A percentile compares a stretch with the other conserved stretches of the same genome.
phyloP scores from a whole-genome alignment of 306 rosid species.

The Clitoria ternatea region DNA sequence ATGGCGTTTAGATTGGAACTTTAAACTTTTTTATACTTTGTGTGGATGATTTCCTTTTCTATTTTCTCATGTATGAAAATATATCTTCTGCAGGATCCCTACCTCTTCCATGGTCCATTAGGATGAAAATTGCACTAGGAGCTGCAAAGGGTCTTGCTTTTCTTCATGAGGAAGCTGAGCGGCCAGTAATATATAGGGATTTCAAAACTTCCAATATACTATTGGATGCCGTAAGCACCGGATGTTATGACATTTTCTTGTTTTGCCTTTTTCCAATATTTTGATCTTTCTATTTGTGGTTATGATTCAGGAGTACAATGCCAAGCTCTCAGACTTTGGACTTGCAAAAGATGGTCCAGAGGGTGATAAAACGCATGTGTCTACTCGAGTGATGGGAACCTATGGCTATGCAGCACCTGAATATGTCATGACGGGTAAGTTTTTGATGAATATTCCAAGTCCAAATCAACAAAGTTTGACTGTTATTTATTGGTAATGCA shows the following conservation, averaged over 20 bases:
- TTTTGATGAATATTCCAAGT: not conserved
- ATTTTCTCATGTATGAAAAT: constrained; percentile 6
- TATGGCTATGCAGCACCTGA: constrained; percentile 95
- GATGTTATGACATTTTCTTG: not conserved
- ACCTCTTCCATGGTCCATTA: constrained; percentile 91
- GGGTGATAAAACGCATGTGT: constrained; percentile 89
- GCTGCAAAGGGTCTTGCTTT: constrained; percentile 91
- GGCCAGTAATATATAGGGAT: constrained; percentile 84
- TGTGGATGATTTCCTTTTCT: constrained; percentile 9
- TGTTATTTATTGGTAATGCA: not conserved
- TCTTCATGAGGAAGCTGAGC: constrained; percentile 86
- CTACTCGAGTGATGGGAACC: constrained; percentile 95
- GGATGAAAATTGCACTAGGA: constrained; percentile 92
- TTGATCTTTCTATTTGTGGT: constrained; percentile 31
- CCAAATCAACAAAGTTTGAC: not conserved
- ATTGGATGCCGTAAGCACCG: constrained; percentile 72
- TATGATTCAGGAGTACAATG: constrained; percentile 72
- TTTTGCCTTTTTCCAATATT: not conserved
- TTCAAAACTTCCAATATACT: constrained; percentile 88
- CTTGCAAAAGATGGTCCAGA: constrained; percentile 96
- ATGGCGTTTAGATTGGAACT: not conserved
- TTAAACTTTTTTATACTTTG: not conserved
- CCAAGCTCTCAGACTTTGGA: constrained; percentile 89
- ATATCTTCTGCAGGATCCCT: constrained; percentile 56
- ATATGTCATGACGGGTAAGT: constrained; percentile 87